phyloP scores from a whole-genome alignment of 345 rosid species.

The Eucalyptus regnans region DNA sequence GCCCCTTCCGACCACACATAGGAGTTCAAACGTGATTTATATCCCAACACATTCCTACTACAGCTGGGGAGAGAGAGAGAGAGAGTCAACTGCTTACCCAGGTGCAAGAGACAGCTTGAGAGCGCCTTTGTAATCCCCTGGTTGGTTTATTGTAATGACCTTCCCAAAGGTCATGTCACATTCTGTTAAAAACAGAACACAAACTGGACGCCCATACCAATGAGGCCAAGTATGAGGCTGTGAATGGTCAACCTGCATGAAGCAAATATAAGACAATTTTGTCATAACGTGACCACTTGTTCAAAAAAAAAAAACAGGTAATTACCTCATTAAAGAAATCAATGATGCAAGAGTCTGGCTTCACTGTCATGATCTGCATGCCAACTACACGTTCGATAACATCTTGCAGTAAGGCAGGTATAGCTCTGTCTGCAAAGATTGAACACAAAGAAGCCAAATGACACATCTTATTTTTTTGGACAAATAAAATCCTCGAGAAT shows the following conservation, averaged over 20 bases:
- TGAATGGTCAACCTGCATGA: slow-evolving; percentile 77
- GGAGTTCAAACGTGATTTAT: background rate
- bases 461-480: background rate
- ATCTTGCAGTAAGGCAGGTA: slow-evolving; percentile 71
- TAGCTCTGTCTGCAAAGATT: slow-evolving; percentile 44
- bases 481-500: background rate
- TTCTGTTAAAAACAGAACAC: slow-evolving; percentile 63
- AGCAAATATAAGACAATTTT: background rate
- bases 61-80: background rate
- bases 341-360: slow-evolving; percentile 80
- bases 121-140: slow-evolving; percentile 77
- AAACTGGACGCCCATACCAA: slow-evolving; percentile 78
- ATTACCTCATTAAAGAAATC: slow-evolving; percentile 77
- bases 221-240: slow-evolving; percentile 64
- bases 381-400: slow-evolving; percentile 53
- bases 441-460: background rate
- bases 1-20: background rate
- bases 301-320: background rate
- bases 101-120: slow-evolving; percentile 70
- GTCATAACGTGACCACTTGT: background rate
- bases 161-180: slow-evolving; percentile 79
- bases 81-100: slow-evolving; percentile 41
- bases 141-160: slow-evolving; percentile 39
- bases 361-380: slow-evolving; percentile 44
- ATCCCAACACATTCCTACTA: background rate